phyloP scores from a whole-genome alignment of 2,329 filamentous ascomycete species.

The Hypoxylon sp. region DNA sequence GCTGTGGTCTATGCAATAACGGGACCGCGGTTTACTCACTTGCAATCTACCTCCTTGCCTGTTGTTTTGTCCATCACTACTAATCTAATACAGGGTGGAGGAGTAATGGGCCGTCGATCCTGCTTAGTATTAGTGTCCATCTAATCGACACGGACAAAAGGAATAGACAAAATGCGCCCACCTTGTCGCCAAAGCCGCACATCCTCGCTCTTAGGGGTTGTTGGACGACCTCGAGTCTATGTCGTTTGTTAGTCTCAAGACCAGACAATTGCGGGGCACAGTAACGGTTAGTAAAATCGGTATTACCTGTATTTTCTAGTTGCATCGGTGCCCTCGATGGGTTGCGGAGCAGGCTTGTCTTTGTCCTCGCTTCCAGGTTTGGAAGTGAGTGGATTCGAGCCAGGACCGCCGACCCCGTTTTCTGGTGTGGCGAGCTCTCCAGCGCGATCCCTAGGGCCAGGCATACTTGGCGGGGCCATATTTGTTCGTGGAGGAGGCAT shows the following conservation, averaged over 20 bases:
- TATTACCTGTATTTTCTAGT: conserved; percentile 52
- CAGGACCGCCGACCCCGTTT: conserved; percentile 47
- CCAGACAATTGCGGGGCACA: conserved; percentile 9
- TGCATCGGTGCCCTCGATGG: conserved; percentile 50
- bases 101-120: conserved; percentile 96
- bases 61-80: conserved; percentile 82
- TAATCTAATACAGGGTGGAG: conserved; percentile 90
- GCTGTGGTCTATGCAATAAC: conserved; percentile 19
- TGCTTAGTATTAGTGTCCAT: conserved; percentile 57
- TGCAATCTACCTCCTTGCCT: conserved; percentile 85
- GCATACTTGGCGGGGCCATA: conserved; percentile 51
- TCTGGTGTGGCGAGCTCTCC: conserved; percentile 48
- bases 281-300: conserved; percentile 6
- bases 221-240: conserved; percentile 84
- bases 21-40: conserved; percentile 67
- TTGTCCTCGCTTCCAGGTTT: conserved; percentile 50
- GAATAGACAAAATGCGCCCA: conserved; percentile 58
- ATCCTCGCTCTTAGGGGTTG: conserved; percentile 94
- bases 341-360: conserved; percentile 45
- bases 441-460: conserved; percentile 49
- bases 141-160: conserved; percentile 25
- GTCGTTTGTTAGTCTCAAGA: conserved; percentile 40
- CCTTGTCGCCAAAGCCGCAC: conserved; percentile 99
- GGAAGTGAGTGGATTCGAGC: conserved; percentile 43
- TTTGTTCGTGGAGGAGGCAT: conserved; percentile 53